Evolutionary conservation across 2,329 filamentous ascomycete species (phyloP), one percentile per base, ranked within the genome.

Genomic region (Tympanopsis confertula): DNA sequence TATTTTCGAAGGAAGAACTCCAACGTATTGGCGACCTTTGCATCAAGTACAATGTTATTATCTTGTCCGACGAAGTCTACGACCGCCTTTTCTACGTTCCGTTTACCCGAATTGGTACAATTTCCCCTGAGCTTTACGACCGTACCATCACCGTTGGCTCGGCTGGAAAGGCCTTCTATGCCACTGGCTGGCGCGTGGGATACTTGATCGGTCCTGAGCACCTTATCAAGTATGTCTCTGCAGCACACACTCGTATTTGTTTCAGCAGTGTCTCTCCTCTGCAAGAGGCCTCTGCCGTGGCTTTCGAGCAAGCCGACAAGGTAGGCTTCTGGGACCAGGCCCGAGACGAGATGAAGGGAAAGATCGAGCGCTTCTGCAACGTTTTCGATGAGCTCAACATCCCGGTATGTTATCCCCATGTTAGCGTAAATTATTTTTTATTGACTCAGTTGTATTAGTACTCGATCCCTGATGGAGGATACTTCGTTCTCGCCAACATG

Each of bases 401-500:
- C 36, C 82, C 82, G 22, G 22, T 26, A 26, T 26, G 22, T 26
- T 26, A 10, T n/a, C n/a, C n/a, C n/a, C n/a, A n/a, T n/a, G n/a
- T n/a, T n/a, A n/a, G n/a, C n/a, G n/a, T n/a, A n/a, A n/a, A n/a
- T n/a, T n/a, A n/a, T n/a, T n/a, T n/a, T n/a, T n/a, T n/a, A n/a
- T n/a, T n/a, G n/a, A n/a, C n/a, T n/a, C n/a, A n/a, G n/a, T n/a
- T n/a, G n/a, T 10, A 26, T 26, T n/a, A 26, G 3, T 94, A 89
- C 65, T 89, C 86, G 1, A 82, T 94, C 42, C 91, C 91, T 4
- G 88, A 98, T 58, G 91, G 91, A 38, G 91, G 91, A 14, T 98
- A 98, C 66, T 98, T 98, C 54, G 86, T 98, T 28, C 75, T 98
- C 38, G 91, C 86, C 45, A 98, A 98, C 64, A 80, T 96, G 69